phyloP scores from a whole-genome alignment of 257 asterid genomes.

The Penstemon davidsonii region DNA sequence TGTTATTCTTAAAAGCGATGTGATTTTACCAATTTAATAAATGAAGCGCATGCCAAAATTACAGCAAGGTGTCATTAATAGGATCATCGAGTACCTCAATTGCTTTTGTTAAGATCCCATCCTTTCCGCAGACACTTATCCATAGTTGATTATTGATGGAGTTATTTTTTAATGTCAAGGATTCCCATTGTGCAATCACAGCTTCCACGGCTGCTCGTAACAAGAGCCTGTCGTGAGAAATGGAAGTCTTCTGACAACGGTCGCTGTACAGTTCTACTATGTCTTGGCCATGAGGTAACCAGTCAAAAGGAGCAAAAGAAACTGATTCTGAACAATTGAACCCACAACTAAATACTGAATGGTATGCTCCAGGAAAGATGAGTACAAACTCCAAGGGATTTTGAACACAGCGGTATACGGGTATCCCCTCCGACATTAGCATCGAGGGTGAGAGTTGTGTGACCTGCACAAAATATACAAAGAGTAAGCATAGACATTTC shows the following conservation, averaged over 20 bases:
- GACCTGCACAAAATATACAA: constrained; percentile 46
- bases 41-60: too few species aligned
- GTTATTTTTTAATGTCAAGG: constrained; percentile 21
- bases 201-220: constrained; percentile 70
- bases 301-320: constrained; percentile 79
- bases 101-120: constrained; percentile 58
- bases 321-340: constrained; percentile 73
- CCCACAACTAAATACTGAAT: constrained; percentile 68
- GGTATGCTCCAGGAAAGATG: constrained; percentile 74
- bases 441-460: constrained; percentile 66
- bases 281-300: constrained; percentile 78
- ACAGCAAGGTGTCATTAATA: too few species aligned
- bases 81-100: constrained; percentile 51
- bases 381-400: constrained; percentile 62
- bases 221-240: constrained; percentile 73
- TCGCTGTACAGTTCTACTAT: constrained; percentile 58
- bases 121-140: constrained; percentile 46
- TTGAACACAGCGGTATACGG: constrained; percentile 83
- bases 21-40: too few species aligned
- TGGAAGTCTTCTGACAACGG: constrained; percentile 47
- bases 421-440: constrained; percentile 64
- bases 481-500: constrained; percentile 14
- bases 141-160: constrained; percentile 36
- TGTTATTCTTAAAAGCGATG: too few species aligned
- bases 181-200: constrained; percentile 52